Evolutionary conservation across 805 yeast genomes (phyloP), one percentile per base, ranked within the genome.

Genomic region (Lipomyces sp.): DNA sequence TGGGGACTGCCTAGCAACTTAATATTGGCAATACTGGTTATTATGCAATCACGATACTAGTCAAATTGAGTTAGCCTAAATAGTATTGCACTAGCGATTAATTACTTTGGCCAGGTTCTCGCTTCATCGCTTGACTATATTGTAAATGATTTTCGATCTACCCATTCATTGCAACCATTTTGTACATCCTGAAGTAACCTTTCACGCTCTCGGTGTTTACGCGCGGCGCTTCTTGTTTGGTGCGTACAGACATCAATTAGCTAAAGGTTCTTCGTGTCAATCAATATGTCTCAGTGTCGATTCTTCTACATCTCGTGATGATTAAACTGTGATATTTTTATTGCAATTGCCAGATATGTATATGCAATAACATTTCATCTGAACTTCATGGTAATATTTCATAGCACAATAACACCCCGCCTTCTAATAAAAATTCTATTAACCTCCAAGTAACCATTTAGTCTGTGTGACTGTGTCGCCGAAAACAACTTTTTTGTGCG

Each of bases 21-120:
- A 15, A 15, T 6, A 10, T 42, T 42, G n/a, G 48, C 48, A 15
- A 42, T 15, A 5, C 24, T 42, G 24, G 48, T 24, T 24, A 24
- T 24, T 42, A n/a, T 42, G 48, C 24, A 42, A n/a, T 42, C n/a
- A 42, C 4, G 10, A 24, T 42, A 13, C 24, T 6, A 24, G 24
- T 37, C 10, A 10, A 37, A 6, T 37, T 13, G 42, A 10, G 13
- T 37, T 37, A 10, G 42, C 13, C 13, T 18, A 24, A 29, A 15
- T 30, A 7, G 33, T 53, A 11, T 8, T 33, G 33, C 37, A 4
- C 35, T 53, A 10, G 29, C 37, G 13, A 34, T 53, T 53, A 8
- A 29, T 55, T 54, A n/a, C 7, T 53, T n/a, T 53, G 18, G 56
- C 24, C 56, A 53, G 56, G 56, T 15, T n/a, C 33, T 54, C 18